Conservation (phyloP, 2,329 filamentous ascomycete species). For the Phoma sp. region DNA sequence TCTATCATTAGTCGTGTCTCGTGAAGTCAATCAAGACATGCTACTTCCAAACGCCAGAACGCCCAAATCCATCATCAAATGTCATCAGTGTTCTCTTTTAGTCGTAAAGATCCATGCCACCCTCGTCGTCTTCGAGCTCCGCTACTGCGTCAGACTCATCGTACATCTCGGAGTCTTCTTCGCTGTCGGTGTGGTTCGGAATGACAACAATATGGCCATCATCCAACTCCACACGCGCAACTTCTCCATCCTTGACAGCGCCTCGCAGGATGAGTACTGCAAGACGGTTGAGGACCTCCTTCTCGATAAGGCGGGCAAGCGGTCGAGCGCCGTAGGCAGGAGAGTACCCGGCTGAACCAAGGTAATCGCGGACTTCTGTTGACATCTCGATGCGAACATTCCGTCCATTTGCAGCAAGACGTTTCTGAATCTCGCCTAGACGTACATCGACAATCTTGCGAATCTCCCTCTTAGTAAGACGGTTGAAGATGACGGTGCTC, state of each 20-base stretch:
- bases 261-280: constrained; percentile 90
- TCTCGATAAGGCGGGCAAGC: constrained; percentile 88
- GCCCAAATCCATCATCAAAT: constrained; percentile 15
- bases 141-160: constrained; percentile 78
- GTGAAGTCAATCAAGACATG: background rate
- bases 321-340: constrained; percentile 94
- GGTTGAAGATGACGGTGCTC: constrained; percentile 97
- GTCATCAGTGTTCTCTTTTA: constrained; percentile 50
- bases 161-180: constrained; percentile 74
- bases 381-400: constrained; percentile 85
- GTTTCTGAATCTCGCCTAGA: constrained; percentile 86
- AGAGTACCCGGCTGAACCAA: constrained; percentile 89
- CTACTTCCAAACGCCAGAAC: constrained; percentile 13
- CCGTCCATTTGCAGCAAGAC: constrained; percentile 81
- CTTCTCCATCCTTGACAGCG: constrained; percentile 83
- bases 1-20: constrained; percentile 8
- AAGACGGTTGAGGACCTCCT: constrained; percentile 92
- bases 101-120: constrained; percentile 70
- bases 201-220: constrained; percentile 81
- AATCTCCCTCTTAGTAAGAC: constrained; percentile 87
- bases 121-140: constrained; percentile 63
- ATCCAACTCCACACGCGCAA: constrained; percentile 77
- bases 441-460: constrained; percentile 94
- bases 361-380: constrained; percentile 88
- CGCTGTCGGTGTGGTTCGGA: constrained; percentile 77